Base-by-base conservation (phyloP, 2,329 filamentous ascomycete species). In the Seiridium unicorne region DNA sequence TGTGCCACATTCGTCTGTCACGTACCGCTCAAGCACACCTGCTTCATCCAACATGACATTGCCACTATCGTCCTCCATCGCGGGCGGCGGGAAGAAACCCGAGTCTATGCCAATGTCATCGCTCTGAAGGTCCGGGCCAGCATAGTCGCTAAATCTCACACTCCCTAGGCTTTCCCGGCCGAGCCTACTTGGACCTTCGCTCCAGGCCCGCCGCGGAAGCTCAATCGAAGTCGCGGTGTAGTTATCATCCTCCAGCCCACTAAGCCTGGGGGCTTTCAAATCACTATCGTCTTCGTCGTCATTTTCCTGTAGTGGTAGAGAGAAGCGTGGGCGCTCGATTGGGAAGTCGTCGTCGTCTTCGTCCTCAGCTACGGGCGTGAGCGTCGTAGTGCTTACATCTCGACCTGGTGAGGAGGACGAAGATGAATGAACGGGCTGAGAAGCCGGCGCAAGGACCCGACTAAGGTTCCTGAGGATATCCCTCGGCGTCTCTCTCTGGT, bases 201-300 rank as follows among this genome's bases (percentile, higher is more conserved):
- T 81, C 44, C 74, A 68, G 13, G 79, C 81, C 54, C 86, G 76
- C 35, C 86, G 77, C 6, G 85, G 81, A 54, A 87, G 68, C 72
- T 89, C 87, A 35, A 89, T 79, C 2, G 86, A 87, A 61, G 82
- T 80, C 46, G 81, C 71, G 0, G 86, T 89, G 62, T 80, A 79
- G 64, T 88, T 81, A 47, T 86, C 83, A 34, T 87, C 83, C 58
- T 88, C 84, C 32, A 88, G 67, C 8, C 79, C 76, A 38, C 82
- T 81, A 55, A 83, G 79, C 56, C 76, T 79, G 38, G 85, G 86
- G 7, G 83, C 83, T 44, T 77, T 76, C 59, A 86, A 66, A 31
- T 84, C 76, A 13, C 81, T 76, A 59, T 71, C 73, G 46, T 77
- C 73, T 47, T 83, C 81, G 26, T 53, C 49, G n/a, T 84, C 82